Evolutionary conservation across 306 rosid species (phyloP), one percentile per base, ranked within the genome.

Genomic region (Luffa acutangula): DNA sequence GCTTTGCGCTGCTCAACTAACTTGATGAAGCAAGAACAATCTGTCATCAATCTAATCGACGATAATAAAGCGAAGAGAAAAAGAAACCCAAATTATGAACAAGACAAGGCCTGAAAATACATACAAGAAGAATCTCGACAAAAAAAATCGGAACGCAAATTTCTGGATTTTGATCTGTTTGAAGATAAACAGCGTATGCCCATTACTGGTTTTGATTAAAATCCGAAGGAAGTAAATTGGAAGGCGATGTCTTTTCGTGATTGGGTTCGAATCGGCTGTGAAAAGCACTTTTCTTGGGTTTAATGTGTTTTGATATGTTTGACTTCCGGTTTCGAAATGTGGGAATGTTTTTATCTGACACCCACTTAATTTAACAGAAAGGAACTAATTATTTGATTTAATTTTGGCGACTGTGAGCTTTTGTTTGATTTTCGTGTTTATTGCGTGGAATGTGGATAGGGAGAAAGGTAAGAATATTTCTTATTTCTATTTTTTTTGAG

Each of bases 11-110:
- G 31, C 31, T 43, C 34, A 48, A 14, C 56, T 17, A 46, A 45
- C 52, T 76, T 56, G 67, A 57, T 14, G 67, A 58, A 77, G 57
- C 65, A 10, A 72, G 78, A 81, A 79, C 72, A 69, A 87, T 85
- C 78, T 20, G 33, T 67, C 75, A 83, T 90, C 91, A 92, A 78
- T 81, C 76, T 65, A 75, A 62, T 76, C 78, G 74, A 83, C 65
- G 57, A 12, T 76, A 25, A 76, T 14, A 39, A 76, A 41, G 7
- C 11, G 2, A 76, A 57, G 12, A 56, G 39, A 17, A n/a, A 76
- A 76, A 21, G 2, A n/a, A 57, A 41, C 51, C 54, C 66, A 56
- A 77, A 54, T 39, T 18, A 21, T 8, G 42, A 18, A 41, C 80
- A 77, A 39, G 69, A 77, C 67, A 58, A 63, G 70, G 37, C 3